A percentile compares a stretch with the other conserved stretches of the same genome.
These are phyloP conservation scores for Nitzschia sp. DNA, from an alignment of 108 stramenopile species.

Conservation along the genomic window DNA sequence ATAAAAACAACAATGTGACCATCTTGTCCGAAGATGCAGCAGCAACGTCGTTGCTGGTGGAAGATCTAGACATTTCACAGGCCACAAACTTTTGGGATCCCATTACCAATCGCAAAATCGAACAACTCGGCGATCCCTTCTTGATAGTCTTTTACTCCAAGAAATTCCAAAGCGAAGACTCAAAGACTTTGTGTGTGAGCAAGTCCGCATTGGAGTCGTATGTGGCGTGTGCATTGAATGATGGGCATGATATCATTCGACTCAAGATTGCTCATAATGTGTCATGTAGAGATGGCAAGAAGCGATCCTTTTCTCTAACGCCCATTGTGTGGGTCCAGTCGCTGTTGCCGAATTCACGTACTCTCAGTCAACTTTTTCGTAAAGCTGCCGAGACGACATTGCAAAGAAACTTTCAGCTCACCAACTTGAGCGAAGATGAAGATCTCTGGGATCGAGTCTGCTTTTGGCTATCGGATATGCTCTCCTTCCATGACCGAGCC, in stretches of 20 bases:
- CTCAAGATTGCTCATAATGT: not conserved
- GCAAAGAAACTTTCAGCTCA: not conserved
- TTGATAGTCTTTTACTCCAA: not conserved
- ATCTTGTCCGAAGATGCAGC: too few species aligned
- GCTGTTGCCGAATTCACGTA: not conserved
- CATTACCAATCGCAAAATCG: not conserved
- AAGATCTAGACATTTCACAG: too few species aligned
- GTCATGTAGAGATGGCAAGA: not conserved
- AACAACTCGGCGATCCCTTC: not conserved
- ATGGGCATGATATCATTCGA: not conserved
- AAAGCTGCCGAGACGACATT: not conserved
- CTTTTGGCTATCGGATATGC: not conserved
- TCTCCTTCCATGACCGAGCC: not conserved
- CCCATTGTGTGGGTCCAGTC: not conserved
- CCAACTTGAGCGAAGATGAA: not conserved
- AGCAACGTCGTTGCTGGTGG: too few species aligned
- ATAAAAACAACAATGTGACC: too few species aligned
- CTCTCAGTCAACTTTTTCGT: not conserved
- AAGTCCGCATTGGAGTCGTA: not conserved
- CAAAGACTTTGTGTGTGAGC: not conserved
- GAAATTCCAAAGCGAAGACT: not conserved
- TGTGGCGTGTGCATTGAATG: not conserved
- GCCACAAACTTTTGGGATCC: not conserved
- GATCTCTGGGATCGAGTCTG: not conserved
- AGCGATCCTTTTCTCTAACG: not conserved